Percentiles rank a stretch among this genome's conserved stretches.
These are phyloP conservation scores for Dendrostoma leiphaemia DNA, from an alignment of 2,329 filamentous ascomycete genomes.

Conservation along the genomic window DNA sequence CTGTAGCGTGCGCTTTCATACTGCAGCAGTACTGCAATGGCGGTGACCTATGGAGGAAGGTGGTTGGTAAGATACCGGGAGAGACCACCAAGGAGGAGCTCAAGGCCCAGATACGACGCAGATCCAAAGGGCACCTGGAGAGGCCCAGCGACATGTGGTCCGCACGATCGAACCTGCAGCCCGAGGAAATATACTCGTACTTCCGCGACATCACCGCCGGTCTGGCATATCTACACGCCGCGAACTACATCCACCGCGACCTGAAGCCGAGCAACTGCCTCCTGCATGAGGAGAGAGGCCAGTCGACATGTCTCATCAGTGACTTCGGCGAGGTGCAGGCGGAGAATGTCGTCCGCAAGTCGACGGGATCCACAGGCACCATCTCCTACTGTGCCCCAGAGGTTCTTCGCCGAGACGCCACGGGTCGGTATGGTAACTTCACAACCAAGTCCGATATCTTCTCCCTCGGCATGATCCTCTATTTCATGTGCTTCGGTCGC, in stretches of 20 bases:
- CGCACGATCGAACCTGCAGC: constrained; percentile 49
- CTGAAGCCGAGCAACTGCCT: constrained; percentile 96
- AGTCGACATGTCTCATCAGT: constrained; percentile 80
- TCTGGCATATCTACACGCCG: constrained; percentile 81
- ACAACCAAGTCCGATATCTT: constrained; percentile 98
- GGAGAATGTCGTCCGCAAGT: constrained; percentile 77
- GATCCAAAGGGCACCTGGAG: constrained; percentile 75
- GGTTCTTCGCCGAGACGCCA: constrained; percentile 69
- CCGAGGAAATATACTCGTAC: constrained; percentile 95
- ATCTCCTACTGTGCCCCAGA: constrained; percentile 98
- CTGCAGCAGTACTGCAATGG: constrained; percentile 96
- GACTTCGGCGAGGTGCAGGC: constrained; percentile 97
- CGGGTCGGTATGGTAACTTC: constrained; percentile 83
- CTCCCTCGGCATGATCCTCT: constrained; percentile 95
- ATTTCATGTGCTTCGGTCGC: constrained; percentile 93
- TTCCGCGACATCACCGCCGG: constrained; percentile 95
- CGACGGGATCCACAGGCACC: constrained; percentile 90
- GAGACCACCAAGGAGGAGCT: constrained; percentile 76
- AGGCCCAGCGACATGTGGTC: constrained; percentile 48
- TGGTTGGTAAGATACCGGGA: constrained; percentile 66
- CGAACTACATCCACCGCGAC: constrained; percentile 94
- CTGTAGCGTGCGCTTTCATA: constrained; percentile 92
- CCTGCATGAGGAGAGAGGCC: constrained; percentile 68
- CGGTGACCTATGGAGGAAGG: constrained; percentile 84
- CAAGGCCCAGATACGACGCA: constrained; percentile 81